These are phyloP conservation scores for Kingdonia uniflora DNA, from an alignment of 164 flowering plant genomes.

Conservation along the genomic window DNA sequence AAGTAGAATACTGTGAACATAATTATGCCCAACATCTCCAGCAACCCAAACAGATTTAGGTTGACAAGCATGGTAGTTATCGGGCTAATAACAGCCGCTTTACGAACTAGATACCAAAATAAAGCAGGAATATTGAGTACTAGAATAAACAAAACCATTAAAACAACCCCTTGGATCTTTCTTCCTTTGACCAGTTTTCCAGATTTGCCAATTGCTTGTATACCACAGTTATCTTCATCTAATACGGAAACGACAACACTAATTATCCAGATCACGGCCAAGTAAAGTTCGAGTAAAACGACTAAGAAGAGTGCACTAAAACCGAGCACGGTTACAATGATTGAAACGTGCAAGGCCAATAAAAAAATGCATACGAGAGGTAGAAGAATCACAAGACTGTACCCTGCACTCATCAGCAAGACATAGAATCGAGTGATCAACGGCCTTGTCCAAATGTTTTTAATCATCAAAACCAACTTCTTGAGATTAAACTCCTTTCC, in stretches of 20 bases:
- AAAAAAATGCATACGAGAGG: not conserved
- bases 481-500: not conserved
- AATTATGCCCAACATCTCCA: no score
- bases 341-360: not conserved
- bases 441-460: conserved; percentile 12
- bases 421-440: conserved; percentile 15
- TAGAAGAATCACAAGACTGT: not conserved
- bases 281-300: conserved; percentile 1
- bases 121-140: not conserved
- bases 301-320: not conserved
- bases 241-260: conserved; percentile 12
- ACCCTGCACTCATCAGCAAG: not conserved
- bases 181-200: conserved; percentile 14
- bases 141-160: conserved; percentile 8
- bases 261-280: conserved; percentile 10
- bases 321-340: not conserved
- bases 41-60: no score
- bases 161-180: conserved; percentile 13
- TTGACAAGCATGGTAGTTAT: no score
- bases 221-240: conserved; percentile 13
- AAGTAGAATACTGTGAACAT: no score
- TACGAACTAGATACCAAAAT: no score
- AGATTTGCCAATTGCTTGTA: conserved; percentile 12
- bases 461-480: conserved; percentile 6
- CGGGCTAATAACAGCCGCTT: no score